Percentiles rank a stretch among this genome's conserved stretches.
These are phyloP conservation scores for Mercurialis annua DNA, from an alignment of 345 rosid genomes.

Conservation along the genomic window DNA sequence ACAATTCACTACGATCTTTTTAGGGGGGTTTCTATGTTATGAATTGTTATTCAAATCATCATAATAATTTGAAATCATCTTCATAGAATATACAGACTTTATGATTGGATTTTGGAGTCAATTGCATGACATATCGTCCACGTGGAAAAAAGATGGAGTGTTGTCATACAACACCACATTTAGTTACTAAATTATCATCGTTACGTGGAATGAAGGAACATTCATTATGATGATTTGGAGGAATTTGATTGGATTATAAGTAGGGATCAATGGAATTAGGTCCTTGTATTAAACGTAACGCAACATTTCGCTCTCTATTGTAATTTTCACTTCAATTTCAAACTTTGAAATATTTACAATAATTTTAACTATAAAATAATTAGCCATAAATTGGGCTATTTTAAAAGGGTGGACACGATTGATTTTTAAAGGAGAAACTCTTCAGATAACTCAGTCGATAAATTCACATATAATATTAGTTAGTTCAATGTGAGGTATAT, in stretches of 20 bases:
- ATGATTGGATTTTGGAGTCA: neutral
- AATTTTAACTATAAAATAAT: neutral
- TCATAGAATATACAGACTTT: too few species aligned
- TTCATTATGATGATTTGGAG: slow-evolving; percentile 1
- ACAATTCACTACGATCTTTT: too few species aligned
- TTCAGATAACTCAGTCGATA: too few species aligned
- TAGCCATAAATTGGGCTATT: too few species aligned
- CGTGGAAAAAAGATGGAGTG: neutral
- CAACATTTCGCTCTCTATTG: slow-evolving; percentile 5
- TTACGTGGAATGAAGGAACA: neutral
- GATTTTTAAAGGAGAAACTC: too few species aligned
- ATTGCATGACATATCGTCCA: neutral
- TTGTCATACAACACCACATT: neutral
- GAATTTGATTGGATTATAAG: neutral
- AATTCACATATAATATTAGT: too few species aligned
- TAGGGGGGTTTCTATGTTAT: too few species aligned
- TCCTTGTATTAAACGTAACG: slow-evolving; percentile 16
- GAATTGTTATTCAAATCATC: too few species aligned
- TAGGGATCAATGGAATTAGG: neutral
- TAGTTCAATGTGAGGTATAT: too few species aligned
- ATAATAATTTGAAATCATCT: too few species aligned
- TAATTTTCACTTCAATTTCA: slow-evolving; percentile 9
- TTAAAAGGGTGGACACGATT: too few species aligned
- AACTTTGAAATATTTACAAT: neutral
- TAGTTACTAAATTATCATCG: neutral